A percentile compares a stretch with the other conserved stretches of the same genome.
phyloP scores from a whole-genome alignment of 2,329 filamentous ascomycete genomes.

The Beauveria bassiana region DNA sequence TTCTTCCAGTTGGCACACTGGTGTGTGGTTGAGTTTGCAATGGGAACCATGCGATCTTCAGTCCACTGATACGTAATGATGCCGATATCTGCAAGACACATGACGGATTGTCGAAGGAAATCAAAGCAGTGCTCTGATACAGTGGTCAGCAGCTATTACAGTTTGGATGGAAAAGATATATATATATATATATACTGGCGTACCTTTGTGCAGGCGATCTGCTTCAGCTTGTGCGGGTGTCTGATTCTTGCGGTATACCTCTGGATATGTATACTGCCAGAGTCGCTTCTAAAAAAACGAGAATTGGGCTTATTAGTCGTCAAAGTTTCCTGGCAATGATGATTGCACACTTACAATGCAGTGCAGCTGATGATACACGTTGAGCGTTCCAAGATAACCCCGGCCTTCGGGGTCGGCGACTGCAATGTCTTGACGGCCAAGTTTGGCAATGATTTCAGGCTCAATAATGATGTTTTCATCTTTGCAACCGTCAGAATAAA shows the following conservation, averaged over 20 bases:
- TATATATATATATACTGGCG: too few relatives aligned
- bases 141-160: neutral
- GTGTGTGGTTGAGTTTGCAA: constrained; percentile 12
- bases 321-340: too few relatives aligned
- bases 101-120: constrained; percentile 8
- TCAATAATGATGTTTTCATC: constrained; percentile 9
- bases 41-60: constrained; percentile 2
- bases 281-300: constrained; percentile 3
- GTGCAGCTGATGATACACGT: constrained; percentile 13
- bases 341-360: constrained; percentile 5
- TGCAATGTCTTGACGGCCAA: constrained; percentile 1
- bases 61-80: constrained; percentile 12
- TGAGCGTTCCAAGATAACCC: constrained; percentile 10
- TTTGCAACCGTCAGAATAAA: neutral
- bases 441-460: neutral
- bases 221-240: neutral
- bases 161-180: neutral
- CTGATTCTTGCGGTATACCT: neutral
- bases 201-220: constrained; percentile 11
- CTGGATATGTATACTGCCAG: constrained; percentile 10
- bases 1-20: constrained; percentile 13
- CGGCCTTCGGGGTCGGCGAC: constrained; percentile 5
- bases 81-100: constrained; percentile 7
- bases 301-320: neutral
- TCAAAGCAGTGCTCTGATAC: constrained; percentile 8